Evolutionary conservation across 2,329 filamentous ascomycete species (phyloP).

Genomic region (Colletotrichum lini): DNA sequence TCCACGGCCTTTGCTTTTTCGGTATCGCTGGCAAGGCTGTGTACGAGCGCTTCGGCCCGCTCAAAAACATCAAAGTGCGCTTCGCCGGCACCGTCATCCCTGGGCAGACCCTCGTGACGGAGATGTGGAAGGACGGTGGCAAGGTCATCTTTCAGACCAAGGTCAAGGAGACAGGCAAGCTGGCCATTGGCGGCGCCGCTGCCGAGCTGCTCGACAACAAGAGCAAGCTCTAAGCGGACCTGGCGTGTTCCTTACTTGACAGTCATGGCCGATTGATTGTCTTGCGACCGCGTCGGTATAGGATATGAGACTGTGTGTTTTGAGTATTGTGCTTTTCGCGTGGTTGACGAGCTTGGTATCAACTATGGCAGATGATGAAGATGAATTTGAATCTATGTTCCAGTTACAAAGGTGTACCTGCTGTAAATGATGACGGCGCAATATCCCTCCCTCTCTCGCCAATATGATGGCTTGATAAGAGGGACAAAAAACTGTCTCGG

Average conservation of each 20-base stretch:
- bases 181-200: conserved; percentile 85
- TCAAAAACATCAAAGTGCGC: conserved; percentile 93
- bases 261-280: no score
- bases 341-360: background rate
- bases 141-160: conserved; percentile 88
- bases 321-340: conserved; percentile 2
- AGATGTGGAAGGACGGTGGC: conserved; percentile 93
- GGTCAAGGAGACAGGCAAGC: conserved; percentile 94
- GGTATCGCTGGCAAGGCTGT: conserved; percentile 93
- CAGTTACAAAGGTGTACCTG: conserved; percentile 15
- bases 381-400: conserved; percentile 5
- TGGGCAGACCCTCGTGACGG: conserved; percentile 90
- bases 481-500: background rate
- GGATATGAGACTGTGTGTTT: background rate
- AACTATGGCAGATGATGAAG: background rate
- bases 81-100: conserved; percentile 90
- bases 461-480: background rate
- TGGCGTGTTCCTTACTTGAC: background rate
- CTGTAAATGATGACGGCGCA: background rate
- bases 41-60: conserved; percentile 84
- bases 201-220: conserved; percentile 74
- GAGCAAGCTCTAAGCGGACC: conserved; percentile 47
- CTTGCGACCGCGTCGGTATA: background rate
- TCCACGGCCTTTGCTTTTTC: conserved; percentile 97
- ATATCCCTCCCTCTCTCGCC: background rate